A percentile compares a stretch with the other conserved stretches of the same genome.
These are phyloP conservation scores for Candida sonorensis DNA, from an alignment of 805 yeast species.

Conservation along the genomic window DNA sequence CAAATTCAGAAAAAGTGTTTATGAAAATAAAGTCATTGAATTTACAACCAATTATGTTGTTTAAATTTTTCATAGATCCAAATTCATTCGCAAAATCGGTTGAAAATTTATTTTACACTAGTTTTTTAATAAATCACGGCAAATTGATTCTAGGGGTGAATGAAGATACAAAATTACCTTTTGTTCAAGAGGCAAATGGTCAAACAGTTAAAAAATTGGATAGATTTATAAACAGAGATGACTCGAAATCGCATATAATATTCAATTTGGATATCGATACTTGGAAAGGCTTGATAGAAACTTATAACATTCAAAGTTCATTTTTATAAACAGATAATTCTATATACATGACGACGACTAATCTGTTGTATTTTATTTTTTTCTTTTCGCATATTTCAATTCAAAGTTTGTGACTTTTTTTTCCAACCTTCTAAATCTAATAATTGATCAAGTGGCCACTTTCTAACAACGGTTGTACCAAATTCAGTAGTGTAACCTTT, in stretches of 20 bases:
- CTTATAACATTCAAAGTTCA: conserved; percentile 48
- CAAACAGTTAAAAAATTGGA: conserved; percentile 17
- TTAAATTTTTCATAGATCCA: conserved; percentile 68
- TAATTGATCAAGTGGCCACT: conserved; percentile 72
- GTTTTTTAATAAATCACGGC: conserved; percentile 75
- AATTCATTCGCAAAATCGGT: conserved; percentile 68
- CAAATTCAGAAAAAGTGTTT: conserved; percentile 52
- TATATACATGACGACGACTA: background rate
- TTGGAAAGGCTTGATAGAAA: conserved; percentile 54
- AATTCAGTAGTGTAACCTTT: conserved; percentile 42
- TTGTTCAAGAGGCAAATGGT: conserved; percentile 20
- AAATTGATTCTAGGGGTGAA: conserved; percentile 49
- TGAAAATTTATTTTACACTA: conserved; percentile 77
- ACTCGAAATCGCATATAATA: conserved; percentile 52
- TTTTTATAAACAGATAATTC: conserved; percentile 27
- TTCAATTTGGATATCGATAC: conserved; percentile 62
- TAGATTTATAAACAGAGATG: conserved; percentile 16
- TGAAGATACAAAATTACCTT: conserved; percentile 30
- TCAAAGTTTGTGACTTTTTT: no score
- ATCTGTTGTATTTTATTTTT: background rate
- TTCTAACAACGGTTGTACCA: conserved; percentile 57
- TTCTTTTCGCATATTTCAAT: no score
- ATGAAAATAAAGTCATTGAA: conserved; percentile 19
- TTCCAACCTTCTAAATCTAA: conserved; percentile 47
- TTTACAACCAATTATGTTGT: conserved; percentile 47